These are phyloP conservation scores for Didymella segeticola DNA, from an alignment of 2,329 filamentous ascomycete genomes.

Conservation along the genomic window DNA sequence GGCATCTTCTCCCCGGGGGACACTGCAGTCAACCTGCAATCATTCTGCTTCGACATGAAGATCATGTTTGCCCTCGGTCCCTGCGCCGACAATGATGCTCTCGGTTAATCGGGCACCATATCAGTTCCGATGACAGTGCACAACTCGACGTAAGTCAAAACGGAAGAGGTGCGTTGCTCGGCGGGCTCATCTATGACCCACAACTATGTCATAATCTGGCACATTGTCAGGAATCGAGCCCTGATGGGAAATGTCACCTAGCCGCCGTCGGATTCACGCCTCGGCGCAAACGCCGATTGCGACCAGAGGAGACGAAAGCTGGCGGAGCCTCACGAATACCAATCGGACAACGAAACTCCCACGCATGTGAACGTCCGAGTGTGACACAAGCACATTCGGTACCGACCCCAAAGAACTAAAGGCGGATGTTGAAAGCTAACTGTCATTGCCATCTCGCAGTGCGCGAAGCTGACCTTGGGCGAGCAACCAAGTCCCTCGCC, in stretches of 20 bases:
- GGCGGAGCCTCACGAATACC: background rate
- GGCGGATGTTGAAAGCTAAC: no score
- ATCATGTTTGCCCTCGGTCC: background rate
- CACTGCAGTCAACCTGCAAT: background rate
- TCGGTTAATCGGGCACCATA: background rate
- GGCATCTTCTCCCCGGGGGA: background rate
- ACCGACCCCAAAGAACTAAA: no score
- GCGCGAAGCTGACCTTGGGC: no score
- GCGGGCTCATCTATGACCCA: background rate
- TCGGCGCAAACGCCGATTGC: conserved; percentile 8
- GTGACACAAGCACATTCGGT: no score
- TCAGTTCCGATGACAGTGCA: background rate
- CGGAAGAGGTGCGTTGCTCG: conserved; percentile 8
- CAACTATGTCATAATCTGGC: conserved; percentile 7
- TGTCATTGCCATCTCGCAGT: no score
- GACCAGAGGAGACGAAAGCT: background rate
- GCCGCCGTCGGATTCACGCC: background rate
- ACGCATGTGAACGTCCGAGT: background rate
- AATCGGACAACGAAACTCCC: conserved; percentile 1
- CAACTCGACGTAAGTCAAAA: background rate
- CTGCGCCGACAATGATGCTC: background rate
- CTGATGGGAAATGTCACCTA: background rate
- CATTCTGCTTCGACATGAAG: background rate
- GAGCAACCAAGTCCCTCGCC: no score
- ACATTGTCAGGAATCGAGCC: background rate